Evolutionary conservation across 805 yeast genomes (phyloP), one percentile per base, ranked within the genome.

Genomic region (Starmera pachycereana): DNA sequence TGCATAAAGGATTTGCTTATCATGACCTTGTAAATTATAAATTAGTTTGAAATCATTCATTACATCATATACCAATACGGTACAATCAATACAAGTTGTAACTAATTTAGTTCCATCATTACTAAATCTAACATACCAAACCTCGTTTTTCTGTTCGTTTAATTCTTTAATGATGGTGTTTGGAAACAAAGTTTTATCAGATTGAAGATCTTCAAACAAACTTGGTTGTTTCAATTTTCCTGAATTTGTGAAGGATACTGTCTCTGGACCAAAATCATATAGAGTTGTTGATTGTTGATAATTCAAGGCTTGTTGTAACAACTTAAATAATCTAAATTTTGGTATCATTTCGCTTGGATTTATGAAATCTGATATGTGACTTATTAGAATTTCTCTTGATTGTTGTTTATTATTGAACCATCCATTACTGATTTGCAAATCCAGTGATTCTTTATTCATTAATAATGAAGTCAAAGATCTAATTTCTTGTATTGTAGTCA

Each of bases 41-140:
- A 57, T 51, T 16, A 63, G 47, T 33, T 52, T 51, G 49, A 67
- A 75, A 31, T 63, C 61, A 35, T 77, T 64, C 4, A 61, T 53
- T 2, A 79, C 81, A 54, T 80, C 81, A 62, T 84, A 87, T 11
- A 88, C 66, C 29, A 76, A 61, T 31, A 85, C 67, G 19, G 69
- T 65, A 7, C 76, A 69, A 54, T 86, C 94, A 12, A 76, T 70
- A 8, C 92, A 77, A 0, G 89, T 82, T 1, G 89, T 74, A n/a
- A 86, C 94, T 32, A 89, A 62, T 46, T 66, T 77, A 45, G 68
- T 70, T 3, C 96, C 96, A 60, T 74, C 71, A 36, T 87, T 83
- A 6, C 92, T 81, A 53, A 85, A 88, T 42, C 74, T 73, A 12
- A 82, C 68, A 53, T 69, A 81, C 97, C 97, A 89, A 11, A 86